These are phyloP conservation scores for Solanum hybrid DNA, from an alignment of 305 asterid genomes.

Conservation along the genomic window DNA sequence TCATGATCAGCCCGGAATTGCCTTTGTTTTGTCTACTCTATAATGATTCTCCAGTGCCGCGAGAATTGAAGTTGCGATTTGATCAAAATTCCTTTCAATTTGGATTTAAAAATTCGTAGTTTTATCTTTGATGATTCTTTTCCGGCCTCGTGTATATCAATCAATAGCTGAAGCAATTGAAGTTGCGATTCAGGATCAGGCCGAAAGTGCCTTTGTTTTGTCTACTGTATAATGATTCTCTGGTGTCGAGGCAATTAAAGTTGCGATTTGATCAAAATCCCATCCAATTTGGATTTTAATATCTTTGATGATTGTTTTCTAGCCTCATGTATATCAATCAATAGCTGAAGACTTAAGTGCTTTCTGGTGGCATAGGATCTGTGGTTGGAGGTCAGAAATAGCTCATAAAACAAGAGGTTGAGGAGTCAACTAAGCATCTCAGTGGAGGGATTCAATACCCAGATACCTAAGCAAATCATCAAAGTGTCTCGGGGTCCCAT, in stretches of 20 bases:
- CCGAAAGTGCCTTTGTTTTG: not conserved
- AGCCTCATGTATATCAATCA: not conserved
- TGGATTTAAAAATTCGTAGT: not conserved
- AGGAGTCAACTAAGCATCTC: not conserved
- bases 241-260: not conserved
- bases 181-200: not conserved
- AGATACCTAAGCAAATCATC: not conserved
- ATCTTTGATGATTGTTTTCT: not conserved
- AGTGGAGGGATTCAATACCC: not conserved
- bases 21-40: not conserved
- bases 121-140: not conserved
- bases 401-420: not conserved
- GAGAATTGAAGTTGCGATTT: not conserved
- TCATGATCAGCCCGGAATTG: not conserved
- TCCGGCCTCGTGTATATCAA: not conserved
- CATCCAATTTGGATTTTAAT: not conserved
- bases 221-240: not conserved
- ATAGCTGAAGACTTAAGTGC: not conserved
- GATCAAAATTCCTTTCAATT: not conserved
- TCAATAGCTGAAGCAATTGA: not conserved
- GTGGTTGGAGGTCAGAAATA: not conserved
- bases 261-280: not conserved
- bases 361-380: not conserved
- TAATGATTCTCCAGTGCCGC: not conserved
- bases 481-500: not conserved